Conservation (phyloP, 192 early-diverging fungal species). For the Paraglomus occultum region DNA sequence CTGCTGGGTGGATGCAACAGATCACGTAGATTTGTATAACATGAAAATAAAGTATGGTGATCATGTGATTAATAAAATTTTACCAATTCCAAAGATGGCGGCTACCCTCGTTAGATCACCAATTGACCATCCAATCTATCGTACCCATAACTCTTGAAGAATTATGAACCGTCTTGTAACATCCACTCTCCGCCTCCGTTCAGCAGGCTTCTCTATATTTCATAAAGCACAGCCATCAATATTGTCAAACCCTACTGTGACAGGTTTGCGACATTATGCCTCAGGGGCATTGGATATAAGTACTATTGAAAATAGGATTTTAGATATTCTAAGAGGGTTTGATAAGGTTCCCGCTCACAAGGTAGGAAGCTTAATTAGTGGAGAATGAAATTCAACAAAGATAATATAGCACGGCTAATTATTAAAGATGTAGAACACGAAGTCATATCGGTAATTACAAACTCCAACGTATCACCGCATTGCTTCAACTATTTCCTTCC, state of each 20-base stretch:
- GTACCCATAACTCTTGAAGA: no score
- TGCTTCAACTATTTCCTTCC: background rate
- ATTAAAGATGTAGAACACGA: background rate
- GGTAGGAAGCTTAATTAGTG: slow-evolving; percentile 55
- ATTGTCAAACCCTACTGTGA: background rate
- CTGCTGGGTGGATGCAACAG: no score
- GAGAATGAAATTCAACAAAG: background rate
- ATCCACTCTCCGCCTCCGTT: background rate
- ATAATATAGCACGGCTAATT: no score
- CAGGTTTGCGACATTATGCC: slow-evolving; percentile 49
- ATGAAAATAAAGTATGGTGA: no score
- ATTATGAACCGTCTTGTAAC: background rate
- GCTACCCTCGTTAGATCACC: no score
- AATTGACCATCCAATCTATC: no score
- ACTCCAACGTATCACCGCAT: background rate
- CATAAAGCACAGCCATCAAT: background rate
- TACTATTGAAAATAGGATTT: slow-evolving; percentile 81
- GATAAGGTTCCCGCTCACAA: slow-evolving; percentile 93
- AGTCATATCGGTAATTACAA: background rate
- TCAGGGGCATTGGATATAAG: slow-evolving; percentile 63
- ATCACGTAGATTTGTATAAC: no score
- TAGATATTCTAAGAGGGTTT: slow-evolving; percentile 90
- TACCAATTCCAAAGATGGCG: no score
- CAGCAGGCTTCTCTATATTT: slow-evolving; percentile 16
- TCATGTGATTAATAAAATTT: no score